phyloP scores from a whole-genome alignment of 176 grass and related monocot species.

The Secale cereale region DNA sequence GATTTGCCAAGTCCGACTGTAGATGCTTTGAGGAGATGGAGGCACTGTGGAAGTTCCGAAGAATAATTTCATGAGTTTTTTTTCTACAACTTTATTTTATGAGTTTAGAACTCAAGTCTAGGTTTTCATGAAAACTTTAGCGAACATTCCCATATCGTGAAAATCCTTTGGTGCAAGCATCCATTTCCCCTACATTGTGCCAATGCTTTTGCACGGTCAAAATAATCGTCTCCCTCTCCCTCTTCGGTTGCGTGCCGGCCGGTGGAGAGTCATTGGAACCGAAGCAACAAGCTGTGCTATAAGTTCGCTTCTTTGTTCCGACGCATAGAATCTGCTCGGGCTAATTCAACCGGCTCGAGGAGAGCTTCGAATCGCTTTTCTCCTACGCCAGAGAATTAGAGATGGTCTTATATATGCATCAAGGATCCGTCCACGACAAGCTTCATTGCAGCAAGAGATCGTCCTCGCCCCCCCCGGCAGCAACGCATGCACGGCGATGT shows the following conservation, averaged over 20 bases:
- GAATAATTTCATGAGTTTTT: too few species aligned
- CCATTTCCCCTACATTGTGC: too few species aligned
- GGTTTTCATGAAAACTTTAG: too few species aligned
- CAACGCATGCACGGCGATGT: not conserved
- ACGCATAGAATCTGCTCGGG: not conserved
- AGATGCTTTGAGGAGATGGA: too few species aligned
- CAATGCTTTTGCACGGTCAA: not conserved
- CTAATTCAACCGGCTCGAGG: too few species aligned
- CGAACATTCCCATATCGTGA: too few species aligned
- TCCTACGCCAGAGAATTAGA: not conserved
- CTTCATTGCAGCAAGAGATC: not conserved
- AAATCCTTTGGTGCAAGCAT: too few species aligned
- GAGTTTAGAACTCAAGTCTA: too few species aligned
- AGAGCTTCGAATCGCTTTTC: not conserved
- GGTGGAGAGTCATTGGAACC: too few species aligned
- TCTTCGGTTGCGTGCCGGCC: not conserved
- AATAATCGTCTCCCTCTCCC: not conserved
- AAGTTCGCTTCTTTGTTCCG: not conserved
- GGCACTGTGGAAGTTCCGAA: too few species aligned
- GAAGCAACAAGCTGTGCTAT: not conserved
- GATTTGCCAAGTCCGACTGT: too few species aligned
- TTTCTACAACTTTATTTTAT: too few species aligned
- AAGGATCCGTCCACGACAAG: not conserved
- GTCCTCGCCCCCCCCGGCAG: not conserved
- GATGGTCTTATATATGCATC: not conserved